A percentile compares a stretch with the other conserved stretches of the same genome.
Evolutionary conservation across 495 filamentous ascomycete species (phyloP).

Genomic region (Talaromyces liani): DNA sequence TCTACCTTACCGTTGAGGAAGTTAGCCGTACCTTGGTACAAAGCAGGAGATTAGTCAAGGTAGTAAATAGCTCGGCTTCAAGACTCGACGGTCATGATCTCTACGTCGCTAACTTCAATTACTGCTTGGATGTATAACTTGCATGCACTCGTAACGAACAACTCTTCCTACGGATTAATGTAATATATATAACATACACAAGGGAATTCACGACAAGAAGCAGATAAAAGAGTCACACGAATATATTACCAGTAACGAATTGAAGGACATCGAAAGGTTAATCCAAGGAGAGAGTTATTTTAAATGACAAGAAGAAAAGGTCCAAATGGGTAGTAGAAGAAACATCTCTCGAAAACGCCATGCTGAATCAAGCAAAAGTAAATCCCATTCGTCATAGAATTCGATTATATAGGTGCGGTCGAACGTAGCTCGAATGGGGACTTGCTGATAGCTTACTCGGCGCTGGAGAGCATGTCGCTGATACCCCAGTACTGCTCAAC

Average conservation of each 20-base stretch:
- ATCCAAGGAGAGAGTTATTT: conserved; percentile 5
- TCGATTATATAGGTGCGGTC: background rate
- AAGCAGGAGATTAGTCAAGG: too few species aligned
- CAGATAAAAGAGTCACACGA: background rate
- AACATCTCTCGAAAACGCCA: conserved; percentile 1
- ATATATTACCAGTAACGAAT: conserved; percentile 2
- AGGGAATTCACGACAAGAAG: background rate
- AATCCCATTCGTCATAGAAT: background rate
- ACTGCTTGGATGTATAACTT: background rate
- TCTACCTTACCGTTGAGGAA: too few species aligned
- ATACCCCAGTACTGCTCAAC: conserved; percentile 77
- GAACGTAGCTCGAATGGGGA: background rate
- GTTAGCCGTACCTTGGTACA: too few species aligned
- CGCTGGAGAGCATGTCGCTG: background rate
- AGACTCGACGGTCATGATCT: too few species aligned
- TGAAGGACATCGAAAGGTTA: background rate
- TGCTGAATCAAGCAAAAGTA: conserved; percentile 1
- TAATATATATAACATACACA: background rate
- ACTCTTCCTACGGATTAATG: background rate
- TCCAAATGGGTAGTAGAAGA: background rate
- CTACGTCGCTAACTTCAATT: too few species aligned
- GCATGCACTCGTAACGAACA: background rate
- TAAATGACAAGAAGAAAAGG: conserved; percentile 5
- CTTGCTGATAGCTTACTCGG: conserved; percentile 1
- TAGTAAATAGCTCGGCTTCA: too few species aligned